A percentile compares a stretch with the other conserved stretches of the same genome.
Evolutionary conservation across 164 flowering plant species (phyloP).

Genomic region (Vitis cinerea): DNA sequence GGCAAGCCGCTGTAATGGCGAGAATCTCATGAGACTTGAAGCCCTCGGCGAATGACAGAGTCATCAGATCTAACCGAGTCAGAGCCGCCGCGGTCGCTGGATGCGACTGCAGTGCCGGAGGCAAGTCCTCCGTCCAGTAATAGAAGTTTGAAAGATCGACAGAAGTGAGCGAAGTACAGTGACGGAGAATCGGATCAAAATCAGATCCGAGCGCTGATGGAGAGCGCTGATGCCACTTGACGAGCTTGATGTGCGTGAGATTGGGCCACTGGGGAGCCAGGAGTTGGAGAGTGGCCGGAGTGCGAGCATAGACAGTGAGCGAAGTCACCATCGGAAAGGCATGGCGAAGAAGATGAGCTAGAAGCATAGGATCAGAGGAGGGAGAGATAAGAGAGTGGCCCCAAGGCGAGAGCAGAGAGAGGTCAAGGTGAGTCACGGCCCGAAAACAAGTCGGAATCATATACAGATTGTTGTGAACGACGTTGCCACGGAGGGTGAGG

Average conservation of each 20-base stretch:
- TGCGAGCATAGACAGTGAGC: slow-evolving; percentile 65
- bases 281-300: slow-evolving; percentile 39
- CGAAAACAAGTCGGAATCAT: slow-evolving; percentile 61
- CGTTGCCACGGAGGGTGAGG: slow-evolving; percentile 82
- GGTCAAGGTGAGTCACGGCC: slow-evolving; percentile 59
- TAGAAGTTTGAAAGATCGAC: slow-evolving; percentile 79
- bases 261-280: slow-evolving; percentile 56
- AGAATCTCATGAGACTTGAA: slow-evolving; percentile 62
- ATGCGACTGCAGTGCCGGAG: slow-evolving; percentile 46
- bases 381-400: slow-evolving; percentile 52
- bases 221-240: slow-evolving; percentile 85
- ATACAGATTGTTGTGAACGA: slow-evolving; percentile 46
- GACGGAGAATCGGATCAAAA: slow-evolving; percentile 40
- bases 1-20: slow-evolving; percentile 53
- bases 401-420: slow-evolving; percentile 87
- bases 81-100: slow-evolving; percentile 16
- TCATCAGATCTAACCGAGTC: slow-evolving; percentile 44
- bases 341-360: slow-evolving; percentile 50
- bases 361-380: slow-evolving; percentile 34
- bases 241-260: slow-evolving; percentile 53
- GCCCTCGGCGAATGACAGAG: slow-evolving; percentile 61
- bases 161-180: slow-evolving; percentile 27
- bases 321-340: slow-evolving; percentile 60
- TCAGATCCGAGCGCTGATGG: slow-evolving; percentile 52
- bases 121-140: slow-evolving; percentile 86